A percentile compares a stretch with the other conserved stretches of the same genome.
Evolutionary conservation across 768 basidiomycete genomes (phyloP).

Genomic region (Boletus edulis): DNA sequence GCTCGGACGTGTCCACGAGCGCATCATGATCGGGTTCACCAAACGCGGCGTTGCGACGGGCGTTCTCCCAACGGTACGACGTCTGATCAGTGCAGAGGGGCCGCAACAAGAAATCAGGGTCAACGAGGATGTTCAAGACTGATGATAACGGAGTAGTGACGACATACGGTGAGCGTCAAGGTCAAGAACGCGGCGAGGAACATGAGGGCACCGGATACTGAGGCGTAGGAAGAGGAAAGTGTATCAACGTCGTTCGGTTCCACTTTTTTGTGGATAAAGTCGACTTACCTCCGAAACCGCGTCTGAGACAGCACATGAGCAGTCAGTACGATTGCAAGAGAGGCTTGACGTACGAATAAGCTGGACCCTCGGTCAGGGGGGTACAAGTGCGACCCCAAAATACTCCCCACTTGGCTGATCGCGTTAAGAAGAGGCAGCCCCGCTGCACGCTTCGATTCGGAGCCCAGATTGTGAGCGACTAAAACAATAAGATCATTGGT

Average conservation of each 20-base stretch:
- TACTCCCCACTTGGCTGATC: slow-evolving; percentile 42
- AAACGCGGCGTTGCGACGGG: slow-evolving; percentile 48
- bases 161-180: slow-evolving; percentile 20
- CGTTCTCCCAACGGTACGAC: slow-evolving; percentile 64
- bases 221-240: neutral
- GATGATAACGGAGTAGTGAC: neutral
- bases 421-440: slow-evolving; percentile 41
- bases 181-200: slow-evolving; percentile 21
- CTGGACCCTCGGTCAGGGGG: slow-evolving; percentile 39
- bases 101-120: neutral
- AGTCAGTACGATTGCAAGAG: neutral
- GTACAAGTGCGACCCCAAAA: slow-evolving; percentile 42
- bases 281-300: slow-evolving; percentile 17
- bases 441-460: slow-evolving; percentile 43
- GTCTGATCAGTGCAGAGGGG: slow-evolving; percentile 34
- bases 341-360: slow-evolving; percentile 31
- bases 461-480: slow-evolving; percentile 44
- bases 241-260: neutral
- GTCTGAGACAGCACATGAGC: slow-evolving; percentile 2
- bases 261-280: neutral
- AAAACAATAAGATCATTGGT: neutral
- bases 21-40: slow-evolving; percentile 48
- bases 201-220: slow-evolving; percentile 24
- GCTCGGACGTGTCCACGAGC: slow-evolving; percentile 57
- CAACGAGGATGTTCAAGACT: neutral